phyloP scores from a whole-genome alignment of 345 rosid genomes.

The Eucalyptus tenuipes region DNA sequence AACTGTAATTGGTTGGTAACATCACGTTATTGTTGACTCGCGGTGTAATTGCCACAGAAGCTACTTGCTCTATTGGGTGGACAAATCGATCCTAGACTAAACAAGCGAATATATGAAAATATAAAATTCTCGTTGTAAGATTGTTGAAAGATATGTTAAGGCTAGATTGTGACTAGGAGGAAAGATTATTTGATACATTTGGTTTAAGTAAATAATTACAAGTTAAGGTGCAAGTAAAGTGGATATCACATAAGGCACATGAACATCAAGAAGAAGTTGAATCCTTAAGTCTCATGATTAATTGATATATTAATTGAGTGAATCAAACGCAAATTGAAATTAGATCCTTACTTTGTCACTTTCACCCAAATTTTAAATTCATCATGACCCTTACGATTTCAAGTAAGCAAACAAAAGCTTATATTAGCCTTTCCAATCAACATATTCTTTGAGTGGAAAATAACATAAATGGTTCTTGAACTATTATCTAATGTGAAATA shows the following conservation, averaged over 20 bases:
- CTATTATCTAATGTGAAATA: no score
- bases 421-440: background rate
- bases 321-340: fast-evolving
- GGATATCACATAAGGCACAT: background rate
- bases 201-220: background rate
- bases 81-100: background rate
- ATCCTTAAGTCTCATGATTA: background rate
- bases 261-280: background rate
- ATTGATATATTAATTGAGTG: background rate
- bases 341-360: background rate
- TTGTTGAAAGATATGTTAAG: background rate
- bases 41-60: background rate
- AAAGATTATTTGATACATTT: background rate
- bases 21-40: fast-evolving
- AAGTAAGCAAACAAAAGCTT: background rate
- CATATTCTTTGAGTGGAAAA: background rate
- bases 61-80: background rate
- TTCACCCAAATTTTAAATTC: no score
- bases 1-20: background rate
- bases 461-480: background rate
- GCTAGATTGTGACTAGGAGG: background rate
- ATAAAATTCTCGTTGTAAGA: background rate
- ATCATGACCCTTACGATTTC: background rate
- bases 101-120: background rate
- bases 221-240: background rate